Percentiles rank a stretch among this genome's conserved stretches.
phyloP scores from a whole-genome alignment of 306 rosid genomes.

The Carpinus fangiana region DNA sequence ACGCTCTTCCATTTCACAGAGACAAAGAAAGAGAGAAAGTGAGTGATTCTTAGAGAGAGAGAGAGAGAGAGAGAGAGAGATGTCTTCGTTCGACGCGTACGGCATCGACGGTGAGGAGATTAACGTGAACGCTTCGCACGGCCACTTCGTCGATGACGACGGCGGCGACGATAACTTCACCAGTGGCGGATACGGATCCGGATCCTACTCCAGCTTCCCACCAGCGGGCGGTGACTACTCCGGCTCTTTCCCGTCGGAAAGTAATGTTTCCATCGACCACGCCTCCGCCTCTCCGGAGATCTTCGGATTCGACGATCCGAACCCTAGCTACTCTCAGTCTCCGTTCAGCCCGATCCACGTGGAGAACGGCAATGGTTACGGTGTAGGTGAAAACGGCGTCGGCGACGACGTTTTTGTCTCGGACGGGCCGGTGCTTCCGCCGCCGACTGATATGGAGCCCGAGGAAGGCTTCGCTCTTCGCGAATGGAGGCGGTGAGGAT shows the following conservation, averaged over 20 bases:
- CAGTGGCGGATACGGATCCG: slow-evolving; percentile 38
- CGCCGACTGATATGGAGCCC: slow-evolving; percentile 72
- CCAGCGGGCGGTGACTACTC: slow-evolving; percentile 37
- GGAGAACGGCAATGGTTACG: slow-evolving; percentile 74
- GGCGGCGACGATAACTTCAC: slow-evolving; percentile 53
- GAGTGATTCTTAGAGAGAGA: slow-evolving; percentile 33
- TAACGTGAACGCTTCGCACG: slow-evolving; percentile 46
- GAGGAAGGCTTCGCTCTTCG: slow-evolving; percentile 95
- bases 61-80: slow-evolving; percentile 35
- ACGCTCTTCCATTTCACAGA: not conserved
- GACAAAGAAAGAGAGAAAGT: slow-evolving; percentile 13
- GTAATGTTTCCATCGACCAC: slow-evolving; percentile 59
- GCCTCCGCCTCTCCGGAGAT: slow-evolving; percentile 60
- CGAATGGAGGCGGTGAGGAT: slow-evolving; percentile 95
- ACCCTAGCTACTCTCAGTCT: slow-evolving; percentile 63
- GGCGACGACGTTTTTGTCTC: slow-evolving; percentile 65
- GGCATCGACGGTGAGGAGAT: slow-evolving; percentile 69
- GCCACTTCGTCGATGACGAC: slow-evolving; percentile 43
- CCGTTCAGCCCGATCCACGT: slow-evolving; percentile 60
- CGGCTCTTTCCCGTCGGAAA: slow-evolving; percentile 46
- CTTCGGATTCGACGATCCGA: slow-evolving; percentile 77
- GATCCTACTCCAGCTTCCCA: slow-evolving; percentile 63
- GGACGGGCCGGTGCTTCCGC: slow-evolving; percentile 88
- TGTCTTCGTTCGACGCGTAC: slow-evolving; percentile 84
- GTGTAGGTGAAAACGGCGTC: slow-evolving; percentile 33